Percentiles rank a stretch among this genome's conserved stretches.
These are phyloP conservation scores for Pachysandra terminalis DNA, from an alignment of 164 flowering plant genomes.

Conservation along the genomic window DNA sequence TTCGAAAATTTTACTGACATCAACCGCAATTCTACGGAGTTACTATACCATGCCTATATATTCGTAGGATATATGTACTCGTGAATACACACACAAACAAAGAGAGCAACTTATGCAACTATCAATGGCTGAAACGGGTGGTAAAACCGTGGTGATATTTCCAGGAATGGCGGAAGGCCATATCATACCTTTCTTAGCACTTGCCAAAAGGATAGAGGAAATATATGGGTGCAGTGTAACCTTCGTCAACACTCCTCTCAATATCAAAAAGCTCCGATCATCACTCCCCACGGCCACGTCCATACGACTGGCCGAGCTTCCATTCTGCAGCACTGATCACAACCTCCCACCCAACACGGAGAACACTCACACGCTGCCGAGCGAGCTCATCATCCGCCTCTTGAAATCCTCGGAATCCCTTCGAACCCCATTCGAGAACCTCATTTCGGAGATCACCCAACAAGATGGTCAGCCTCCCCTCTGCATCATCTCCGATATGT, in stretches of 20 bases:
- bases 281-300: background rate
- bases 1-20: too few relatives aligned
- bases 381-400: background rate
- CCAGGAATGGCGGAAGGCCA: conserved; percentile 10
- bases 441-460: conserved; percentile 3
- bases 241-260: conserved; percentile 10
- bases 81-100: too few relatives aligned
- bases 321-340: conserved; percentile 3
- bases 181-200: conserved; percentile 7
- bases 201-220: background rate
- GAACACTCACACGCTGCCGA: background rate
- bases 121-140: background rate
- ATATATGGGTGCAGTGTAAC: background rate
- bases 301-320: background rate
- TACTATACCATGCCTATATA: too few relatives aligned
- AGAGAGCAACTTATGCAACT: too few relatives aligned
- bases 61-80: too few relatives aligned
- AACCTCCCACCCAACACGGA: conserved; percentile 1
- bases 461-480: conserved; percentile 12
- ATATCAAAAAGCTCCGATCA: background rate
- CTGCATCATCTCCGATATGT: conserved; percentile 26
- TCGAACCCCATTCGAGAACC: conserved; percentile 1
- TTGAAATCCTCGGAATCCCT: background rate
- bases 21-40: too few relatives aligned
- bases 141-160: background rate